Base-by-base conservation (phyloP, 202 grass and related monocot species). In the Miscanthus sacchariflorus region DNA sequence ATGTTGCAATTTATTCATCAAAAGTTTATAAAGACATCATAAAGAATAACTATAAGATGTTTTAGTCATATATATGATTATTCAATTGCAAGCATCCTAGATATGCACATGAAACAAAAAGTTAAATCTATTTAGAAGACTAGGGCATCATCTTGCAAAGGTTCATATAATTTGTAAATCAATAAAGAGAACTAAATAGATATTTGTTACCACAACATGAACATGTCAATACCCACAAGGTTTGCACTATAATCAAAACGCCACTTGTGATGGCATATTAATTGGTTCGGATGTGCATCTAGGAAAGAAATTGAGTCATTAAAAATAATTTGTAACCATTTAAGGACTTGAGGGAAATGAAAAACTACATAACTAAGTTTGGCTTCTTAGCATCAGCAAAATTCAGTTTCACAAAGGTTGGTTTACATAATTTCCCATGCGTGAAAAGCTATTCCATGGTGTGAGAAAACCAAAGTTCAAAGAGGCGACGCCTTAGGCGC, bases 381-480 rank as follows among this genome's bases (percentile, higher is more conserved):
- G 5, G 5, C 40, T 73, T 45, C 39, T 45, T 45, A 45, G 39
- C 21, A 44, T 23, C 42, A 44, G 70, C 4, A 44, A 21, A 24
- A 45, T 5, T 15, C 39, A 39, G 35, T 64, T 79, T 24, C 11
- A 25, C 40, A 72, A 7, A 45, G n/a, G 70, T n/a, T 79, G n/a
- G 2, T 24, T 42, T 64, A 43, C 56, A 64, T 72, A 87, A 17
- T 76, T 68, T 82, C 17, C 38, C 2, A 68, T 12, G 7, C 18
- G 21, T 52, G 43, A 69, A 88, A 13, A 72, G 21, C 33, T 33
- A 61, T 23, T 76, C 7, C 28, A 64, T 88, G 39, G 11, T 68
- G 33, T 61, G 23, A 69, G 86, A 85, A 69, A 36, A 44, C 4
- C 28, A 30, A 30, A 30, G 28, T 30, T 30, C 28, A 30, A 30